A percentile compares a stretch with the other conserved stretches of the same genome.
Evolutionary conservation across 148 eudicot genomes (phyloP).

Genomic region (Pharnaceum exiguum): DNA sequence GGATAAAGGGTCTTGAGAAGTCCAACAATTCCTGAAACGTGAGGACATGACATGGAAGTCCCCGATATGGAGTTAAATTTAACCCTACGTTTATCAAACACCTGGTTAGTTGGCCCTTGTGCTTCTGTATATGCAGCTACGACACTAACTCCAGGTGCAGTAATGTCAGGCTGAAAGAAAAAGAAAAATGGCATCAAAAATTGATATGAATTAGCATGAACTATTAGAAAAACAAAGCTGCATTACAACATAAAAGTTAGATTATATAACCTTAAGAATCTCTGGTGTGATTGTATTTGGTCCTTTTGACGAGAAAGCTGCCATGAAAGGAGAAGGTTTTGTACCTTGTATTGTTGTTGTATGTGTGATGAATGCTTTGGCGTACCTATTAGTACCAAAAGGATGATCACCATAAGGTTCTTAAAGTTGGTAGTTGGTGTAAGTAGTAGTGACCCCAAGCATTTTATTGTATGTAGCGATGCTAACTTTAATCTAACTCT

Average conservation of each 20-base stretch:
- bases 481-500: no score
- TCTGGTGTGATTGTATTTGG: conserved; percentile 69
- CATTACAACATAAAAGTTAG: not conserved
- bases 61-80: conserved; percentile 68
- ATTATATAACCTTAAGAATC: conserved; percentile 67
- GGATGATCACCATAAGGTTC: no score
- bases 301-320: conserved; percentile 85
- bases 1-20: conserved; percentile 77
- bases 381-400: conserved; percentile 29
- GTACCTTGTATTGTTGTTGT: conserved; percentile 45
- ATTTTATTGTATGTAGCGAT: no score
- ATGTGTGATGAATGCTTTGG: conserved; percentile 53
- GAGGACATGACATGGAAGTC: conserved; percentile 97
- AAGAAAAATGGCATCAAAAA: not conserved
- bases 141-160: conserved; percentile 90
- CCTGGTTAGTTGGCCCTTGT: conserved; percentile 73
- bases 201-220: not conserved
- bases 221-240: not conserved
- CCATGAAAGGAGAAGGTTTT: conserved; percentile 89
- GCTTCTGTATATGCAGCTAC: conserved; percentile 85
- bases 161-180: conserved; percentile 77
- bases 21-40: conserved; percentile 74
- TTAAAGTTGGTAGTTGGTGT: no score
- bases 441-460: no score
- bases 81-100: conserved; percentile 67